Evolutionary conservation across 768 basidiomycete species (phyloP), one percentile per base, ranked within the genome.

Genomic region (Lactarius quietus): DNA sequence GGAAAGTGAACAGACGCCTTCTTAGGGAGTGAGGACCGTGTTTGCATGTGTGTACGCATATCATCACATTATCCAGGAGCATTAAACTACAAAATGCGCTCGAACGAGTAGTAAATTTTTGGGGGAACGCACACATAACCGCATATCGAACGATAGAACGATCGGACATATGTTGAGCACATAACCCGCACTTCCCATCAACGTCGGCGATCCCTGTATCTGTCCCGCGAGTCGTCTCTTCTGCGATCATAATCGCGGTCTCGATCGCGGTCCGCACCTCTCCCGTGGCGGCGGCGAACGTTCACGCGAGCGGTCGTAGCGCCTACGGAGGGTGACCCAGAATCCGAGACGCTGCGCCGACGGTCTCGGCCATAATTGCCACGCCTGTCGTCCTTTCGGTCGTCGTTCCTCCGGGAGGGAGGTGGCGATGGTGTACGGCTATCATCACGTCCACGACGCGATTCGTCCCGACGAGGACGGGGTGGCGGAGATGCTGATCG

Each of bases 401-500:
- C 64, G 3, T 56, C 54, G 6, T 56, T 33, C 36, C 54, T 59
- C 29, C 68, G 68, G 41, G 57, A 60, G 28, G 41, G 66, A 55
- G 68, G 52, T 33, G 67, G 64, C 35, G 68, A 62, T 6, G 67
- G 68, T 29, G 66, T 35, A 53, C 61, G 65, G 23, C 61, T 61
- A 26, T 63, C 62, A 33, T 66, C 59, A 26, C 64, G 66, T 23
- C 35, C 35, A n/a, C 60, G 59, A 18, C 39, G 58, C 9, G 43
- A 31, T n/a, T 65, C 70, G n/a, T 69, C 70, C 29, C 69, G 65
- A 53, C 61, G 72, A 15, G 65, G 71, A 28, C 63, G 62, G 15
- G 70, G 72, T 26, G 57, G 71, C 58, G 43, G 66, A 23, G 70
- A 72, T 62, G 58, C 67, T 45, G 65, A 38, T 3, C 69, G 70